Evolutionary conservation across 345 rosid genomes (phyloP).

Genomic region (Sonneratia alba): DNA sequence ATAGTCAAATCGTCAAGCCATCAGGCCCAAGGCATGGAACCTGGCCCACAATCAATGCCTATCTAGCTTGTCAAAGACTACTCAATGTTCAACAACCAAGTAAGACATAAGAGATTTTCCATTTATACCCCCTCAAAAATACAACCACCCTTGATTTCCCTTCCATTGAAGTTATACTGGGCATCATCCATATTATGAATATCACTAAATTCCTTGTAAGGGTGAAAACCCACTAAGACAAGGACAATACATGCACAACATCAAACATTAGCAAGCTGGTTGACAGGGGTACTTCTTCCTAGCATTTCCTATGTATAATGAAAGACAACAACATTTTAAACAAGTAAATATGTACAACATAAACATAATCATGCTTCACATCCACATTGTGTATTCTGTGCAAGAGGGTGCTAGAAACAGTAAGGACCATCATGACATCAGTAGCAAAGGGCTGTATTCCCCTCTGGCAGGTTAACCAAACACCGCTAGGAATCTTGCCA

Average conservation of each 20-base stretch:
- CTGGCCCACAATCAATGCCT: too few species aligned
- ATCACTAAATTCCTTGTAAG: constrained; percentile 79
- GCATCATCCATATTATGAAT: constrained; percentile 95
- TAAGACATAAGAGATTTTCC: too few species aligned
- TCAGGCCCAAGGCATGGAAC: too few species aligned
- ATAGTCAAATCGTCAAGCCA: too few species aligned
- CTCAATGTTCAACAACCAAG: background rate
- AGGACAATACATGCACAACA: background rate
- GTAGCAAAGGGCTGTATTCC: constrained; percentile 75
- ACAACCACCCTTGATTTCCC: constrained; percentile 78
- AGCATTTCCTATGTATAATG: background rate
- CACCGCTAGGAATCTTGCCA: constrained; percentile 89
- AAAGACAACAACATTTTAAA: background rate
- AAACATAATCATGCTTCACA: constrained; percentile 98
- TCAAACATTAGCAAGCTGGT: background rate
- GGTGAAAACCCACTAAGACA: constrained; percentile 7
- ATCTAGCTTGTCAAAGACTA: too few species aligned
- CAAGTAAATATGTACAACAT: constrained; percentile 62
- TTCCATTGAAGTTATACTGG: constrained; percentile 63
- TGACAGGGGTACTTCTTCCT: background rate
- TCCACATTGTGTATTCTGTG: constrained; percentile 98
- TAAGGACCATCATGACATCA: constrained; percentile 95
- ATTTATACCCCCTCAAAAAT: constrained; percentile 70
- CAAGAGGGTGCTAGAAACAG: constrained; percentile 89
- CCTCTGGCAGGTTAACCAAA: constrained; percentile 76